These are phyloP conservation scores for Pholiota conissans DNA, from an alignment of 768 basidiomycete species.

Conservation along the genomic window DNA sequence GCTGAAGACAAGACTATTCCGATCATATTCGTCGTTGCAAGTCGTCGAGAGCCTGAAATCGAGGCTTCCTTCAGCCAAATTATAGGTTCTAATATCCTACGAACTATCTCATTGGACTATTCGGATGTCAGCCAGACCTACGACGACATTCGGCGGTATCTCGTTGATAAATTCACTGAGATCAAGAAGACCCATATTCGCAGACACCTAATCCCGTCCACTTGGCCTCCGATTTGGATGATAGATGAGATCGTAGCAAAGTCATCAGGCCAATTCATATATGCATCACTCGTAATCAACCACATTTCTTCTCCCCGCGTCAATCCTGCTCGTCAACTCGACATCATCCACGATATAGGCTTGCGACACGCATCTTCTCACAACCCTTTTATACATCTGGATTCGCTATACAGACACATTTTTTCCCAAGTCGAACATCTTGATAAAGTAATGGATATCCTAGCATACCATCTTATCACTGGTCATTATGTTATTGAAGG, in stretches of 20 bases:
- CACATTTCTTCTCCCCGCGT: not conserved
- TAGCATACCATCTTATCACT: not conserved
- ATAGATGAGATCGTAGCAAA: not conserved
- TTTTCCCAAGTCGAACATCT: not conserved
- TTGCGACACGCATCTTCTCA: not conserved
- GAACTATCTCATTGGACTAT: not conserved
- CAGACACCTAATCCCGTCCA: not conserved
- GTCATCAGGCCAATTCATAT: conserved; percentile 8
- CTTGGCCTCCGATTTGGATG: not conserved
- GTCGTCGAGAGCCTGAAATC: not conserved
- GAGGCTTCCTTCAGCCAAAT: not conserved
- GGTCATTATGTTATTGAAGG: not conserved
- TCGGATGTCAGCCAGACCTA: not conserved
- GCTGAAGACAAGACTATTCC: not conserved
- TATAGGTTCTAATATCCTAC: not conserved
- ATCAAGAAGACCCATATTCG: not conserved
- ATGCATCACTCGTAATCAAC: conserved; percentile 1
- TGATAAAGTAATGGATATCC: not conserved
- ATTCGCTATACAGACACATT: conserved; percentile 4
- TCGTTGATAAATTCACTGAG: not conserved
- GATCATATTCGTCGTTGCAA: not conserved
- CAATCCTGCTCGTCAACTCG: not conserved
- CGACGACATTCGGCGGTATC: not conserved
- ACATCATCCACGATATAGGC: not conserved
- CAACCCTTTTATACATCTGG: conserved; percentile 2